Conservation (phyloP, 176 grass and related monocot genomes). For the Aegilops umbellulata region DNA sequence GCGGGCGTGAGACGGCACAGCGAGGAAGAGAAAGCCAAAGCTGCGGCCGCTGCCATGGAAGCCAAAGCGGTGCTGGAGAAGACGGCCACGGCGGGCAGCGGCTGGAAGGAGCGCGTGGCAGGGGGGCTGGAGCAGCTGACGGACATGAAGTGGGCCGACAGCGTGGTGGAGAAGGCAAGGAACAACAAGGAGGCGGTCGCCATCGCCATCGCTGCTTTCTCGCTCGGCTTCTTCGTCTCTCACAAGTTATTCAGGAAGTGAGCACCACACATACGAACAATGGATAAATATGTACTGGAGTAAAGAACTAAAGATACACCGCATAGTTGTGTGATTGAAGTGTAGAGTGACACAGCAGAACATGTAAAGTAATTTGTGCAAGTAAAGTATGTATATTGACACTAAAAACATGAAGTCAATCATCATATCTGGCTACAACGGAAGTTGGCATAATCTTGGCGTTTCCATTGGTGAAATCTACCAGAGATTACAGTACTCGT, state of each 20-base stretch:
- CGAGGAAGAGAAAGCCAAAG: constrained; percentile 5
- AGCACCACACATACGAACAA: background rate
- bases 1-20: background rate
- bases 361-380: too few species aligned
- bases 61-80: background rate
- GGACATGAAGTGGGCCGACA: constrained; percentile 25
- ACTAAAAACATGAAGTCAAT: background rate
- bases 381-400: too few species aligned
- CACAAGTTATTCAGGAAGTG: constrained; percentile 25
- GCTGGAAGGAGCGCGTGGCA: constrained; percentile 14
- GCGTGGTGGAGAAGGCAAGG: constrained; percentile 7
- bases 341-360: too few species aligned
- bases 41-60: background rate
- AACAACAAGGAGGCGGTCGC: constrained; percentile 44
- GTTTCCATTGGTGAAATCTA: background rate
- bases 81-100: background rate
- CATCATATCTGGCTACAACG: background rate
- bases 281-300: too few species aligned
- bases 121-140: constrained; percentile 17
- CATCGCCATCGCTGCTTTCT: constrained; percentile 25
- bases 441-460: background rate
- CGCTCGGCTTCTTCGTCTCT: constrained; percentile 34
- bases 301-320: too few species aligned
- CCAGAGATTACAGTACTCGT: background rate
- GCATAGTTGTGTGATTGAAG: too few species aligned